Base-by-base conservation (phyloP, 768 basidiomycete genomes). In the Pulveroboletus ravenelii region DNA sequence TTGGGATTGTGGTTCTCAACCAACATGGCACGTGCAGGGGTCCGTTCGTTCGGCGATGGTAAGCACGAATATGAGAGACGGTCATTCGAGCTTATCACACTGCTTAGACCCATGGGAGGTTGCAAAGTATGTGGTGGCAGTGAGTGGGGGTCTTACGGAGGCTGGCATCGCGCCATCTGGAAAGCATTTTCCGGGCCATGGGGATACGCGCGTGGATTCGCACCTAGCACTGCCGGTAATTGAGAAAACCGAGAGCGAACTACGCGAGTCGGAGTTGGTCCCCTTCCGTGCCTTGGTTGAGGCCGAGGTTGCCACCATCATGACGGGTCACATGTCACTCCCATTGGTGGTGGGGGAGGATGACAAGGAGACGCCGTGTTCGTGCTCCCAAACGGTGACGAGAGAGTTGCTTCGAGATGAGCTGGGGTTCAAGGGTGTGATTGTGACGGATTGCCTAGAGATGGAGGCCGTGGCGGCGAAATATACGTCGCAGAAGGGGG, bases 141-240 rank as follows among this genome's bases (percentile, higher is more conserved):
- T 77, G 14, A 69, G 72, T 35, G 60, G 60, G 1, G 85, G 83
- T 3, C 71, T 84, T 15, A 69, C 72, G 0, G 59, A 71, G 5
- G 67, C 71, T 0, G 76, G 75, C 2, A 66, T 87, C 10, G 83
- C 85, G 3, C 76, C 86, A 0, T 81, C 73, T 20, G 77, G 77
- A 3, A 88, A 87, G 58, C 86, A 87, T 58, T 87, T 87, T 57
- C 85, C 85, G 0, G 86, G 86, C 0, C 86, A 87, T 53, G 85
- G 86, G 0, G 84, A 87, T 48, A 88, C 85, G 1, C 75, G 81
- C 48, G 70, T 85, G 41, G 86, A 87, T 59, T 85, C 85, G 1
- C 86, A 87, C 57, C 74, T 84, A 18, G 79, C 75, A 2, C 74
- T 87, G 13, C 86, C 86, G 0, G 64, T 74, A 25, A 85, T 88